Conservation (phyloP, 2,329 filamentous ascomycete genomes). For the Penicillium sp. region DNA sequence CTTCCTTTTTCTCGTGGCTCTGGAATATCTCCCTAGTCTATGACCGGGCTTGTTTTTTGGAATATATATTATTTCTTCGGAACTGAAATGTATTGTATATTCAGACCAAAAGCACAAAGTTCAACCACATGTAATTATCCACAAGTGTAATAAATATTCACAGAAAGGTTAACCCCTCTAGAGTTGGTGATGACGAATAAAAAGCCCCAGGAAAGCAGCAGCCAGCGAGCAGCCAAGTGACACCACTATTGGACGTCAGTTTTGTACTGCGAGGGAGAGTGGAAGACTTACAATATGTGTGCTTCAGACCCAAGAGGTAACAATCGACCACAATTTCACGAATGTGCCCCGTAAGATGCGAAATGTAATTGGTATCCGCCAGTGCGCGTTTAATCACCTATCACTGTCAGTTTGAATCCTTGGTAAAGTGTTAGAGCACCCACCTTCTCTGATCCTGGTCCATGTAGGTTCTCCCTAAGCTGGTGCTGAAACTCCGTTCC, state of each 20-base stretch:
- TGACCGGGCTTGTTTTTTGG: too few species aligned
- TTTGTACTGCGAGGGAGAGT: neutral
- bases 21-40: too few species aligned
- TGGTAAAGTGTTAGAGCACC: neutral
- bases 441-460: conserved; percentile 24
- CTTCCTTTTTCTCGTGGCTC: too few species aligned
- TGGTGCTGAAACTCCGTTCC: conserved; percentile 33
- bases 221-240: conserved; percentile 17
- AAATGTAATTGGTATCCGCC: conserved; percentile 42
- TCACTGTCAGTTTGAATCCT: conserved; percentile 3
- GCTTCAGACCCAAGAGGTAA: conserved; percentile 27
- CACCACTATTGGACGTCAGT: conserved; percentile 8
- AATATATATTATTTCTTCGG: too few species aligned
- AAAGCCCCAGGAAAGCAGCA: conserved; percentile 18
- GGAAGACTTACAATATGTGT: conserved; percentile 27
- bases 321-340: conserved; percentile 27
- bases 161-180: neutral
- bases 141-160: neutral
- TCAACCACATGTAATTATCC: too few species aligned
- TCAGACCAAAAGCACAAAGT: too few species aligned
- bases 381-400: conserved; percentile 43
- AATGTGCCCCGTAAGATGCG: conserved; percentile 23
- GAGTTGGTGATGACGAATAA: conserved; percentile 17
- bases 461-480: conserved; percentile 30
- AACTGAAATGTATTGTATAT: too few species aligned